These are phyloP conservation scores for Seminavis robusta DNA, from an alignment of 108 stramenopile genomes.

Conservation along the genomic window DNA sequence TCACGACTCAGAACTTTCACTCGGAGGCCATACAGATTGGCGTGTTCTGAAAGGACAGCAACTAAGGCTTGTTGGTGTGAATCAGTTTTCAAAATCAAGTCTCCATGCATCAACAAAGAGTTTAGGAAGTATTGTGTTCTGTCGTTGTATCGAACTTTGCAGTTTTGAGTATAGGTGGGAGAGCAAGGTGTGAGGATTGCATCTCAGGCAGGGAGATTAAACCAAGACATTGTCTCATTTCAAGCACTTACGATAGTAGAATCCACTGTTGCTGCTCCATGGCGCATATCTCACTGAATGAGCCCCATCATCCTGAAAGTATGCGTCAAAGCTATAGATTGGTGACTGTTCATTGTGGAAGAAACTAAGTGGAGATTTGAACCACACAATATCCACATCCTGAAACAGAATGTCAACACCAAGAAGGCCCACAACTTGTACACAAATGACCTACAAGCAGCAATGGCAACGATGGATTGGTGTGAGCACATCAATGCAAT, in stretches of 20 bases:
- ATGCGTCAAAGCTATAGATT: slow-evolving; percentile 45
- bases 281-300: slow-evolving; percentile 56
- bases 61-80: slow-evolving; percentile 65
- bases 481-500: too few species aligned
- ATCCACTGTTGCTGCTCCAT: slow-evolving; percentile 46
- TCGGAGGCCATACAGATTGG: slow-evolving; percentile 44
- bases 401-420: slow-evolving; percentile 82
- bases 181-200: neutral
- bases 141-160: slow-evolving; percentile 56
- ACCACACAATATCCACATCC: slow-evolving; percentile 80
- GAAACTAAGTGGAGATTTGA: slow-evolving; percentile 54
- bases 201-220: neutral
- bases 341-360: slow-evolving; percentile 30
- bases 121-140: slow-evolving; percentile 52
- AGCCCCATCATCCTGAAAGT: slow-evolving; percentile 89
- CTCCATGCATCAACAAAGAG: slow-evolving; percentile 44
- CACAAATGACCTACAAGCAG: slow-evolving; percentile 60
- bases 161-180: neutral
- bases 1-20: slow-evolving; percentile 60
- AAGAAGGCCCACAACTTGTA: slow-evolving; percentile 62
- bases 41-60: slow-evolving; percentile 47
- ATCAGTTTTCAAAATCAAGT: slow-evolving; percentile 46
- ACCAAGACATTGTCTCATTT: neutral
- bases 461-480: too few species aligned
- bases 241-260: slow-evolving; percentile 34